Conservation (phyloP, 1,139 yeast genomes). For the Pichia kudriavzevii region DNA sequence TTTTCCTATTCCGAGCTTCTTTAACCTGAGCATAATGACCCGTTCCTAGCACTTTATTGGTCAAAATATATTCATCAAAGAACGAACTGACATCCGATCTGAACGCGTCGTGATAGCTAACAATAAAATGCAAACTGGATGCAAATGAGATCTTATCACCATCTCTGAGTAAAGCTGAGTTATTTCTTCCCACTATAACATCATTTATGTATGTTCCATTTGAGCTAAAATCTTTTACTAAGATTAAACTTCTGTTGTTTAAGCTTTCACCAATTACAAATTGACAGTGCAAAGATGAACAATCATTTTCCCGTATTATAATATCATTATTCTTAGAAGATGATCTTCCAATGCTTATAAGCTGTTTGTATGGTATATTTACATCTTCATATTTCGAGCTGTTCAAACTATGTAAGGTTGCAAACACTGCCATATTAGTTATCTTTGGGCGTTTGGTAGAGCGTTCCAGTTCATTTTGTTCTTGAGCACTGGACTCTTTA, state of each 20-base stretch:
- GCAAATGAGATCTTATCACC: slow-evolving; percentile 66
- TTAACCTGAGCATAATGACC: slow-evolving; percentile 78
- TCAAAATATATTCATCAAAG: slow-evolving; percentile 50
- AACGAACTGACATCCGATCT: slow-evolving; percentile 31
- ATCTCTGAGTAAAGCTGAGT: slow-evolving; percentile 43
- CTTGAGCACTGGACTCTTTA: too few relatives aligned
- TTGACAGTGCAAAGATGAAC: slow-evolving; percentile 61
- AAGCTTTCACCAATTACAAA: slow-evolving; percentile 29
- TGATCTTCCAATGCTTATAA: slow-evolving; percentile 46
- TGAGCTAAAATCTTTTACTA: slow-evolving; percentile 51
- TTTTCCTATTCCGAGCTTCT: slow-evolving; percentile 51
- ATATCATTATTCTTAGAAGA: slow-evolving; percentile 45
- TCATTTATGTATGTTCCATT: slow-evolving; percentile 67
- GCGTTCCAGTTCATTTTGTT: too few relatives aligned
- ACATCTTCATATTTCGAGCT: slow-evolving; percentile 3
- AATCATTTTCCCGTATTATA: slow-evolving; percentile 48
- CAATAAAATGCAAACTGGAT: slow-evolving; percentile 47
- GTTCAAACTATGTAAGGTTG: slow-evolving; percentile 7
- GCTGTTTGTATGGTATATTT: slow-evolving; percentile 6
- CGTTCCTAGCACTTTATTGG: slow-evolving; percentile 55
- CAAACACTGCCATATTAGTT: slow-evolving; percentile 4
- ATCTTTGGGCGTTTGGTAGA: not conserved
- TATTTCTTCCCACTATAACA: slow-evolving; percentile 41
- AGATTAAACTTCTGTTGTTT: slow-evolving; percentile 34
- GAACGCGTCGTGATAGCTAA: slow-evolving; percentile 37